Evolutionary conservation across 441 rosid genomes (phyloP).

Genomic region (Pelargonium cotyledonis): DNA sequence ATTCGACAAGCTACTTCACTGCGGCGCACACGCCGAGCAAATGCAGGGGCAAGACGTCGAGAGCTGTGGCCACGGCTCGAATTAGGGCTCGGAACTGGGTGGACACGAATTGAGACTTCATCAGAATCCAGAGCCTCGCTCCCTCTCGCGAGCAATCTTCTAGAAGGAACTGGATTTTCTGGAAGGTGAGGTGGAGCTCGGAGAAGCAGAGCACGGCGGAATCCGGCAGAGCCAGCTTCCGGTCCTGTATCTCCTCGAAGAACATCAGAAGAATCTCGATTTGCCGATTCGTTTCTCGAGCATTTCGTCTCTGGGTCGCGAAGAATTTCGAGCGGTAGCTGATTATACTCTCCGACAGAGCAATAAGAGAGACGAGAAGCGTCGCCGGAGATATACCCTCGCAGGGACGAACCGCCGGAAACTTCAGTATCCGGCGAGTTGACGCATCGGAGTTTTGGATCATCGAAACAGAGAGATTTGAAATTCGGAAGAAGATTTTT

Average conservation of each 20-base stretch:
- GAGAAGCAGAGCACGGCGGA: constrained; percentile 43
- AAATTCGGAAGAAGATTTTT: neutral
- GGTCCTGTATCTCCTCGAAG: constrained; percentile 48
- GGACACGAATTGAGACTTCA: constrained; percentile 43
- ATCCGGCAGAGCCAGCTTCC: constrained; percentile 19
- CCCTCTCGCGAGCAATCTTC: constrained; percentile 70
- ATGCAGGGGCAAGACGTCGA: constrained; percentile 46
- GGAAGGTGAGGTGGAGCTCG: constrained; percentile 61
- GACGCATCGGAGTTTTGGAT: constrained; percentile 24
- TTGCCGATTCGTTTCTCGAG: constrained; percentile 41
- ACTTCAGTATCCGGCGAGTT: constrained; percentile 54
- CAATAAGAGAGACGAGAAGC: constrained; percentile 45
- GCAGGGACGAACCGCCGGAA: constrained; percentile 72
- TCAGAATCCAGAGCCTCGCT: constrained; percentile 47
- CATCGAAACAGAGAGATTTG: constrained; percentile 23
- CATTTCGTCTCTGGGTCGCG: constrained; percentile 43
- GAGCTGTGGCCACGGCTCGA: constrained; percentile 46
- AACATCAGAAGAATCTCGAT: constrained; percentile 43
- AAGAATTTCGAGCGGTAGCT: constrained; percentile 34
- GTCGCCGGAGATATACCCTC: constrained; percentile 42
- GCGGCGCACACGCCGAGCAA: constrained; percentile 42
- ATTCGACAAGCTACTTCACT: constrained; percentile 56
- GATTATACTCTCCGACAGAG: constrained; percentile 39
- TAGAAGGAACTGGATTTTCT: constrained; percentile 51
- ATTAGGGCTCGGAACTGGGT: constrained; percentile 43